Evolutionary conservation across 2,329 filamentous ascomycete genomes (phyloP).

Genomic region (Exophiala sp.): DNA sequence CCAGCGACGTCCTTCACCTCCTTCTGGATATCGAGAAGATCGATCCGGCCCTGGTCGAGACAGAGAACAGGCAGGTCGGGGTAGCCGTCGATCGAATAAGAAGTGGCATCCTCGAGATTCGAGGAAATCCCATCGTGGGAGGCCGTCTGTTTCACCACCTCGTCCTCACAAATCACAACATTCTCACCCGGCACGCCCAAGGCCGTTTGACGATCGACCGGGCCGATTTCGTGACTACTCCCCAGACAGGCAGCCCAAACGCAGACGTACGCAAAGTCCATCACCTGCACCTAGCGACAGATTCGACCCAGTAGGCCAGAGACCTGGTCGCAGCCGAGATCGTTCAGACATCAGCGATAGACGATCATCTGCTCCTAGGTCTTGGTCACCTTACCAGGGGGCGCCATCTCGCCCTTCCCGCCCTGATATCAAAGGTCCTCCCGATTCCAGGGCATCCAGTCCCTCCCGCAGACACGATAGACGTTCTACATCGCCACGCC

Average conservation of each 20-base stretch:
- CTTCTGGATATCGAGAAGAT: conserved; percentile 13
- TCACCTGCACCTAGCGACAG: conserved; percentile 23
- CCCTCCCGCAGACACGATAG: conserved; percentile 34
- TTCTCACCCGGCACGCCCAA: conserved; percentile 8
- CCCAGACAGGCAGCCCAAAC: conserved; percentile 22
- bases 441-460: conserved; percentile 31
- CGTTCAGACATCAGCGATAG: conserved; percentile 36
- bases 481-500: conserved; percentile 15
- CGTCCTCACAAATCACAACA: conserved; percentile 11
- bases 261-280: conserved; percentile 28
- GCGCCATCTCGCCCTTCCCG: conserved; percentile 34
- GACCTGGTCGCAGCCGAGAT: conserved; percentile 39
- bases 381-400: conserved; percentile 33
- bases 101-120: conserved; percentile 20
- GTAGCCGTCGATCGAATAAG: conserved; percentile 9
- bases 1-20: conserved; percentile 18
- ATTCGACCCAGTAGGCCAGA: conserved; percentile 28
- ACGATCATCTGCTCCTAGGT: conserved; percentile 23
- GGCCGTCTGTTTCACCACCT: conserved; percentile 22
- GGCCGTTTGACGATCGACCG: conserved; percentile 14
- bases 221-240: conserved; percentile 20
- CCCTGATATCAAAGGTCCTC: conserved; percentile 30
- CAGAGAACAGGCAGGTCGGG: conserved; percentile 9
- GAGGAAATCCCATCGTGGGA: conserved; percentile 19
- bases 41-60: conserved; percentile 7